A percentile compares a stretch with the other conserved stretches of the same genome.
Conservation (phyloP, 2,329 filamentous ascomycete genomes). For the Rutstroemia sp. region DNA sequence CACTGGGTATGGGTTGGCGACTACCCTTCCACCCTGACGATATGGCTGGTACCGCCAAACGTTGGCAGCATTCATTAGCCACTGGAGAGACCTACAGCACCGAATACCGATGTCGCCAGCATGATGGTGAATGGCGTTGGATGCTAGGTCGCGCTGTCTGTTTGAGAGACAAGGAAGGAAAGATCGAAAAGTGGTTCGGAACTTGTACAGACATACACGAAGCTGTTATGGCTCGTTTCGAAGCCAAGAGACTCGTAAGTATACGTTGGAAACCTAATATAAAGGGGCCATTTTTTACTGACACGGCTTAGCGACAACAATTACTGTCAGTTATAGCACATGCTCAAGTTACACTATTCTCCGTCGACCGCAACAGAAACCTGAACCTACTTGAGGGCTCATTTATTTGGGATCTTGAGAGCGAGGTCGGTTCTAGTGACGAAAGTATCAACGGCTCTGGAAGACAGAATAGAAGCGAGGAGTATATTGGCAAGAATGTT, state of each 20-base stretch:
- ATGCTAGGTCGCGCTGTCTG: constrained; percentile 68
- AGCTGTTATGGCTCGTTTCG: constrained; percentile 59
- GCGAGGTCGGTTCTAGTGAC: constrained; percentile 30
- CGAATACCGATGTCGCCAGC: constrained; percentile 63
- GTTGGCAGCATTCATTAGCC: constrained; percentile 54
- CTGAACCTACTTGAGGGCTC: constrained; percentile 66
- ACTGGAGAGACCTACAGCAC: constrained; percentile 63
- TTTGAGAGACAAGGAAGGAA: constrained; percentile 56
- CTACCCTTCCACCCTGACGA: constrained; percentile 65
- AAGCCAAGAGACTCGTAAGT: constrained; percentile 50
- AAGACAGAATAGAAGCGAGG: constrained; percentile 17
- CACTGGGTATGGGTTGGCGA: constrained; percentile 55
- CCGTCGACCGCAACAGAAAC: constrained; percentile 53
- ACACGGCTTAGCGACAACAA: constrained; percentile 44
- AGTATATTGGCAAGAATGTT: constrained; percentile 51
- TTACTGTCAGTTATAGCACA: constrained; percentile 67
- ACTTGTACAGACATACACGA: constrained; percentile 77
- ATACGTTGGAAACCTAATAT: background rate
- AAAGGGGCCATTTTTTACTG: background rate
- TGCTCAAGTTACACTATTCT: constrained; percentile 69
- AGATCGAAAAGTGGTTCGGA: constrained; percentile 73
- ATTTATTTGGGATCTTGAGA: constrained; percentile 42
- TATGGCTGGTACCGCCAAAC: constrained; percentile 42
- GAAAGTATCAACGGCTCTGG: constrained; percentile 20
- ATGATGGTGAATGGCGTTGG: constrained; percentile 68